A percentile compares a stretch with the other conserved stretches of the same genome.
phyloP scores from a whole-genome alignment of 345 rosid species.

The Moringa oleifera region DNA sequence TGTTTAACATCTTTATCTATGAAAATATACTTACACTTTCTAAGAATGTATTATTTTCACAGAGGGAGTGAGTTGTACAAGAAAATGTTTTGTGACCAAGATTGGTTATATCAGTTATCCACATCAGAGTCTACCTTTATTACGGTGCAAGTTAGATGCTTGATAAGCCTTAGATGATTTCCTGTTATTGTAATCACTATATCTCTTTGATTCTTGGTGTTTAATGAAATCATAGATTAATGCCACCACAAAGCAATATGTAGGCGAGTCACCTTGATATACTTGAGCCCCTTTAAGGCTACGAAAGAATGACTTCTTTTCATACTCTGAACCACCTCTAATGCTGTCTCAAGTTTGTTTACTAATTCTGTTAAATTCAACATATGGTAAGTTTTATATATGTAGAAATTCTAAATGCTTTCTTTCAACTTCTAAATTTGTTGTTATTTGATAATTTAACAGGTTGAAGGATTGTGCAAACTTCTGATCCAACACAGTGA shows the following conservation, averaged over 20 bases:
- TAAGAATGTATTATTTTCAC: too few relatives aligned
- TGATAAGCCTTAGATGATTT: not conserved
- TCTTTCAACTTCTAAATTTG: constrained; percentile 1
- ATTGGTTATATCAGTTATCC: too few relatives aligned
- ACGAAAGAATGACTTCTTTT: too few relatives aligned
- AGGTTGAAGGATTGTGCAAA: constrained; percentile 70
- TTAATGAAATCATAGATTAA: not conserved
- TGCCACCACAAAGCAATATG: not conserved
- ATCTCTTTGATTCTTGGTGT: not conserved
- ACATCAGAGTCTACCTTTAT: not conserved
- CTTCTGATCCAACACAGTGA: constrained; percentile 58
- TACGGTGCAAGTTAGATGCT: not conserved
- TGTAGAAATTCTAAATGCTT: constrained; percentile 1
- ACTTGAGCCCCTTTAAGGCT: not conserved
- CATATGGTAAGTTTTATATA: not conserved
- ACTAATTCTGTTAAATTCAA: too few relatives aligned
- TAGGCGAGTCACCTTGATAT: not conserved
- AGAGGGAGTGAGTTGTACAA: too few relatives aligned
- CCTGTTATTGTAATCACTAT: not conserved
- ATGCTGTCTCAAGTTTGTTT: too few relatives aligned
- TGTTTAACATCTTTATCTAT: too few relatives aligned
- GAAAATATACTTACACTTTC: not conserved
- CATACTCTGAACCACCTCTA: too few relatives aligned
- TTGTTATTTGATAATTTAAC: constrained; percentile 19
- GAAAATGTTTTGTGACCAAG: too few relatives aligned